Percentiles rank a stretch among this genome's conserved stretches.
Conservation (phyloP, 805 yeast species). For the Yarrowia hollandica region DNA sequence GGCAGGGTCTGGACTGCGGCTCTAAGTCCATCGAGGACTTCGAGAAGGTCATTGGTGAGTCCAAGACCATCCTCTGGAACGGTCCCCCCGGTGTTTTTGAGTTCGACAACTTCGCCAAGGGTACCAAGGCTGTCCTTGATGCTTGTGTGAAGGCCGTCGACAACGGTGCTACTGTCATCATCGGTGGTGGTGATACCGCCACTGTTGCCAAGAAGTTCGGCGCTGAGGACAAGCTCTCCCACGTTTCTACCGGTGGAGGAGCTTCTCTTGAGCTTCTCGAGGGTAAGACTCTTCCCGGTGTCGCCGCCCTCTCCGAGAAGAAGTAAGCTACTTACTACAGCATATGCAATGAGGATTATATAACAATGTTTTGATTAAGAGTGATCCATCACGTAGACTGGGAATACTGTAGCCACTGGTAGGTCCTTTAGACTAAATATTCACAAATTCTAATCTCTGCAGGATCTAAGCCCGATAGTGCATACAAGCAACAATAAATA, state of each 20-base stretch:
- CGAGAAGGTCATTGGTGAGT: constrained; percentile 78
- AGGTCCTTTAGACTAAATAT: too few relatives aligned
- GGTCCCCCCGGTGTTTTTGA: constrained; percentile 99
- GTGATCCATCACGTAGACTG: too few relatives aligned
- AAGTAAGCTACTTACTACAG: too few relatives aligned
- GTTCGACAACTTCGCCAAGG: constrained; percentile 86
- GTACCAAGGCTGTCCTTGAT: constrained; percentile 87
- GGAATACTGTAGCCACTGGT: too few relatives aligned
- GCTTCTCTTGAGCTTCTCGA: constrained; percentile 98
- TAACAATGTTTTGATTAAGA: too few relatives aligned
- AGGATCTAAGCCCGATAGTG: not conserved
- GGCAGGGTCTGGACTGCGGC: constrained; percentile 97
- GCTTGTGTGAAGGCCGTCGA: constrained; percentile 84
- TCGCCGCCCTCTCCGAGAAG: constrained; percentile 83
- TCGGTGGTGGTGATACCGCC: constrained; percentile 99
- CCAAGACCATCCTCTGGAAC: constrained; percentile 99
- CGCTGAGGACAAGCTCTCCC: constrained; percentile 93
- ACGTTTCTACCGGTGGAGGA: constrained; percentile 99
- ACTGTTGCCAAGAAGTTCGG: constrained; percentile 98
- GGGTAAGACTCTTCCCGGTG: constrained; percentile 99
- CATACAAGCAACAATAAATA: too few relatives aligned
- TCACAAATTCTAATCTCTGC: too few relatives aligned
- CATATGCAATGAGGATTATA: too few relatives aligned
- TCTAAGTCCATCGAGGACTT: constrained; percentile 81
- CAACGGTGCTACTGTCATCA: constrained; percentile 90